Conservation (phyloP, 169 alveolate genomes). For the Plasmodium berghei region DNA sequence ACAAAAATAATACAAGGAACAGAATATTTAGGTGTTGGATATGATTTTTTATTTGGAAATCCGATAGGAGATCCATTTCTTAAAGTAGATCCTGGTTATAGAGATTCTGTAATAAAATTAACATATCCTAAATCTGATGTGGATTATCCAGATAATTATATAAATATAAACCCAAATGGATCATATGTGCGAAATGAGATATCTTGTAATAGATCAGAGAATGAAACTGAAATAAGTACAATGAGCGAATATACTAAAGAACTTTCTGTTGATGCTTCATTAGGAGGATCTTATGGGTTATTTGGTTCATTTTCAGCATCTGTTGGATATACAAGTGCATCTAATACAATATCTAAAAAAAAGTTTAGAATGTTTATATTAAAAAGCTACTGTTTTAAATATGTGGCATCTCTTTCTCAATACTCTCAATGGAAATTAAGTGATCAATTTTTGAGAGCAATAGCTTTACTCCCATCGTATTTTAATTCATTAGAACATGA, state of each 20-base stretch:
- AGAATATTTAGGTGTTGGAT: constrained; percentile 89
- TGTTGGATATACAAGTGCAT: constrained; percentile 84
- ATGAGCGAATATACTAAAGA: constrained; percentile 85
- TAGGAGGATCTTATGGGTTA: constrained; percentile 79
- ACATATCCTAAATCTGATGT: constrained; percentile 74
- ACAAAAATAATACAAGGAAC: constrained; percentile 71
- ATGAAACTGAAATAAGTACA: constrained; percentile 63
- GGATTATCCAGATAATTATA: constrained; percentile 67
- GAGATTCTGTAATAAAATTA: constrained; percentile 84
- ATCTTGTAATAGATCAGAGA: constrained; percentile 88
- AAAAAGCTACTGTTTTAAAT: constrained; percentile 87
- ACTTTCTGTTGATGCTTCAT: constrained; percentile 86
- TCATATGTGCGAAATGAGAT: constrained; percentile 86
- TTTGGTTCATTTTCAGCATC: constrained; percentile 88
- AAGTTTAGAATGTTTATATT: constrained; percentile 81
- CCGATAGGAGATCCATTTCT: constrained; percentile 89
- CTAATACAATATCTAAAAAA: constrained; percentile 80
- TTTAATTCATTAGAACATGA: constrained; percentile 80
- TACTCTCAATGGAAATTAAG: constrained; percentile 77
- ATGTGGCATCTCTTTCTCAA: constrained; percentile 87
- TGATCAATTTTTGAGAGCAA: constrained; percentile 82
- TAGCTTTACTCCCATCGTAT: constrained; percentile 78
- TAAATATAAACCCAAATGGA: constrained; percentile 82
- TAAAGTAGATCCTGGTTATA: constrained; percentile 90
- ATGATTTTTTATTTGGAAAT: constrained; percentile 87